Percentiles rank a stretch among this genome's conserved stretches.
Evolutionary conservation across 2,329 filamentous ascomycete species (phyloP).

Genomic region (Didymosphaeria variabile): DNA sequence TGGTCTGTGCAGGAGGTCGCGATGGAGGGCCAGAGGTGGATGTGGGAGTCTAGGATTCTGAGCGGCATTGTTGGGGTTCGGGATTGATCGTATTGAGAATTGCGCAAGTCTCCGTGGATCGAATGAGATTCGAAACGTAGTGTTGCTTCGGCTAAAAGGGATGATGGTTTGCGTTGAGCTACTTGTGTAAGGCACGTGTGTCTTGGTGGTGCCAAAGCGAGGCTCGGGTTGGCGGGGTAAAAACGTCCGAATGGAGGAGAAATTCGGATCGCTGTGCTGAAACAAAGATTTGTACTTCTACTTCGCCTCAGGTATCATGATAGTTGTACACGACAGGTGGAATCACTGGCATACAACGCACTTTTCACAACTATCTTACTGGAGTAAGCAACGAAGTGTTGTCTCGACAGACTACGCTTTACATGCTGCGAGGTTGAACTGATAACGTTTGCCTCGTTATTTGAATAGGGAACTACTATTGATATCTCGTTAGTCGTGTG

Average conservation of each 20-base stretch:
- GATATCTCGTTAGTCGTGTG: not conserved
- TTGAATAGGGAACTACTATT: not conserved
- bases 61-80: constrained; percentile 30
- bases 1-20: constrained; percentile 69
- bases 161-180: not conserved
- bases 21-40: constrained; percentile 82
- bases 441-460: too few species aligned
- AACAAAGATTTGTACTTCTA: not conserved
- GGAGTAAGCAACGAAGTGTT: too few species aligned
- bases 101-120: too few species aligned
- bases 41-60: constrained; percentile 83
- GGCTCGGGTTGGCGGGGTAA: constrained; percentile 25
- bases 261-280: not conserved
- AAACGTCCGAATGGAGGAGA: constrained; percentile 13
- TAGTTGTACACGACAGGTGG: too few species aligned
- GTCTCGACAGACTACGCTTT: too few species aligned
- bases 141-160: not conserved
- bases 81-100: not conserved
- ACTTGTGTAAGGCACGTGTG: not conserved
- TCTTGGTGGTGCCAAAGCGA: constrained; percentile 14
- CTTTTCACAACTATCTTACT: too few species aligned
- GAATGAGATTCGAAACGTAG: too few species aligned
- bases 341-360: too few species aligned
- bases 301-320: not conserved
- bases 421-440: too few species aligned